Evolutionary conservation across 306 rosid species (phyloP), one percentile per base, ranked within the genome.

Genomic region (cucumber (Cucumis sativus)): DNA sequence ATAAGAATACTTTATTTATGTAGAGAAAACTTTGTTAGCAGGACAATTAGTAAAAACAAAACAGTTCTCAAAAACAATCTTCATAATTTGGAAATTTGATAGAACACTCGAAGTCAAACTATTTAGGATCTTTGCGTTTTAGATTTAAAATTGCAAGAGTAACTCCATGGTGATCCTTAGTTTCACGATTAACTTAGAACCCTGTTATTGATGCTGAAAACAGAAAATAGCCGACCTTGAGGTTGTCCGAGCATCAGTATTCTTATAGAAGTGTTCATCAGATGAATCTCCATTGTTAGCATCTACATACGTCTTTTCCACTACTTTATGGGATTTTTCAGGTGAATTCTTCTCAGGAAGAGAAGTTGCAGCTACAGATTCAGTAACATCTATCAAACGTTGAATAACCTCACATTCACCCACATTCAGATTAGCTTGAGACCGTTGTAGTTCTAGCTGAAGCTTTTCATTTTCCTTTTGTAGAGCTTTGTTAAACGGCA

Each of bases 321-420:
- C 82, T 80, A 92, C 88, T 89, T 84, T 87, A 74, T 77, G 90
- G 78, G 23, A 55, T 80, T 88, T 92, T 84, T 82, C 91, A 7
- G 89, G 83, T 0, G 86, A 88, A 78, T 71, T 76, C 78, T 90
- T 92, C 81, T 85, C 92, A 20, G 90, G 89, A 74, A 43, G 40
- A 77, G 93, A 82, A 77, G 82, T 80, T 41, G 84, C 81, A 56
- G 90, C 93, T 3, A 89, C 98, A 52, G 88, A 57, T 84, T 91
- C 96, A 12, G 97, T 96, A 77, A 96, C 98, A 13, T 92, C 96
- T 82, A 96, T 60, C 76, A 96, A 86, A 73, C 87, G 97, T 82
- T 92, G 98, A 82, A 96, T 96, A 75, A 96, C 93, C 86, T 96
- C 89, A 82, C 99, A 96, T 84, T 96, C 93, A 87, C 76, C 80